Percentiles rank a stretch among this genome's conserved stretches.
phyloP scores from a whole-genome alignment of 768 basidiomycete species.

The Podaxis sp. region DNA sequence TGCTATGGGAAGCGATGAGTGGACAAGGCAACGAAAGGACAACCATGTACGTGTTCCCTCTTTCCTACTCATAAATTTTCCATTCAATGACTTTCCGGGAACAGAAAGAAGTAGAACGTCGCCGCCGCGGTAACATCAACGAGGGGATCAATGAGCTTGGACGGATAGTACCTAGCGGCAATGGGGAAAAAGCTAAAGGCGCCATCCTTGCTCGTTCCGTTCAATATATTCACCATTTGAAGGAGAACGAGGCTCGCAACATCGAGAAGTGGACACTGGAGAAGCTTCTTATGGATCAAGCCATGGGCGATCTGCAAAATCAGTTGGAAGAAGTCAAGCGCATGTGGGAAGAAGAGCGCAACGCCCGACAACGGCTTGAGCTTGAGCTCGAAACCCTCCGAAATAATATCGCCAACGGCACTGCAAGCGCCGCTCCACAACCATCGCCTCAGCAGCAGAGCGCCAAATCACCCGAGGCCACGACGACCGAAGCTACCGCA shows the following conservation, averaged over 20 bases:
- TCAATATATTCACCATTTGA: conserved; percentile 88
- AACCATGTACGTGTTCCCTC: conserved; percentile 59
- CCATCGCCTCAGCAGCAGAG: neutral
- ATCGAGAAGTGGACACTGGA: conserved; percentile 95
- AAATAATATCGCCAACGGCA: conserved; percentile 30
- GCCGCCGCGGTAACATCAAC: conserved; percentile 93
- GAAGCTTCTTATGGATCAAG: conserved; percentile 89
- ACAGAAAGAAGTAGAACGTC: conserved; percentile 98
- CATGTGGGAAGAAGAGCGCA: conserved; percentile 79
- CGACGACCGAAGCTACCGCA: conserved; percentile 15
- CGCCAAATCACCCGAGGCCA: neutral
- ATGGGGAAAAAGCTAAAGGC: conserved; percentile 88
- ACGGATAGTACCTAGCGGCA: conserved; percentile 83
- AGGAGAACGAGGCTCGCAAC: conserved; percentile 87
- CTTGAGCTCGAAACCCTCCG: conserved; percentile 61
- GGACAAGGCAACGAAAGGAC: conserved; percentile 78
- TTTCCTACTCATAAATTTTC: conserved; percentile 3
- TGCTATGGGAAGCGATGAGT: conserved; percentile 73
- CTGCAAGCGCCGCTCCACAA: neutral
- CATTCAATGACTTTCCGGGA: neutral
- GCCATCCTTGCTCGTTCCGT: conserved; percentile 87
- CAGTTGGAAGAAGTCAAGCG: conserved; percentile 81
- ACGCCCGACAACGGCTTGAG: conserved; percentile 57
- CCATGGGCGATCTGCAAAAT: conserved; percentile 82
- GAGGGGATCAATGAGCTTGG: conserved; percentile 94